Base-by-base conservation (phyloP, 768 basidiomycete genomes). In the Melanogaster broomeanus region DNA sequence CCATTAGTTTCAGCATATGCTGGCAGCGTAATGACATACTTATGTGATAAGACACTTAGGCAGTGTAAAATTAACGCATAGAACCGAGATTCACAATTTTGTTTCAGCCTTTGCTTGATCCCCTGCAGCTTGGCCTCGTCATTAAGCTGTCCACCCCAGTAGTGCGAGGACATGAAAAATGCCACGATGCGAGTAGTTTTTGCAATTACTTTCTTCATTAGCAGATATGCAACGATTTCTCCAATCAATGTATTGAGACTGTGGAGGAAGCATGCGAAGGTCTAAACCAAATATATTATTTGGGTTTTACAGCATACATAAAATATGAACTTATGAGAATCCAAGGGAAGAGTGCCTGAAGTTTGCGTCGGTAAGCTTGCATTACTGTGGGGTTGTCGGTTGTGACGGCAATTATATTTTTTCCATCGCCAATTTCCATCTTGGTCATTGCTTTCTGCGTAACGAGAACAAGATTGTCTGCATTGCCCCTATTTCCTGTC, bases 381-480 rank as follows among this genome's bases (percentile, higher is more conserved):
- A 67, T 71, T 0, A 59, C 56, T 1, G 63, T 62, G 15, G 68
- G 65, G 57, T 71, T 71, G 45, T 71, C 63, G 0, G 66, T 72
- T 8, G 59, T 64, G 0, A 61, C 21, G n/a, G n/a, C n/a, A n/a
- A n/a, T n/a, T n/a, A n/a, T n/a, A n/a, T n/a, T n/a, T n/a, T n/a
- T n/a, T n/a, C 52, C 56, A 45, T 62, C 52, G 1, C 46, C 41
- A 11, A 60, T 46, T 6, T 51, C 62, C 59, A 64, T 67, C 11
- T 42, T 52, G 6, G 49, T 10, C 16, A 66, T 27, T 6, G 60
- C 63, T 3, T 60, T 48, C 11, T 57, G 15, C 1, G 59, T 44
- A 4, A 58, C 41, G 3, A 58, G 59, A 27, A 66, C 27, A 11
- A 64, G 40, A n/a, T n/a, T n/a, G n/a, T n/a, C n/a, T n/a, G n/a